These are phyloP conservation scores for Pneumocystis oryctolagi DNA, from an alignment of 1,139 yeast genomes.

Conservation along the genomic window DNA sequence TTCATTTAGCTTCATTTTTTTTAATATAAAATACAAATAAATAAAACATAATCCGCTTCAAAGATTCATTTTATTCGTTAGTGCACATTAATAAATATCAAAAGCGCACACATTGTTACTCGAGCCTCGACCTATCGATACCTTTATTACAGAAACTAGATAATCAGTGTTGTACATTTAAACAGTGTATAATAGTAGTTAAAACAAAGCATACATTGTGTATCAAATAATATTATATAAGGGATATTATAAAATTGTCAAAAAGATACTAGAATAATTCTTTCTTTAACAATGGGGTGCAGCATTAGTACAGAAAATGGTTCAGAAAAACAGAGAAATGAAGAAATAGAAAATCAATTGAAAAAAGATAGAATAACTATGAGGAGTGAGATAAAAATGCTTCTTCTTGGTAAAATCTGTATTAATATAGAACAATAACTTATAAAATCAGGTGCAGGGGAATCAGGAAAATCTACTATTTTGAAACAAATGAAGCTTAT, in stretches of 20 bases:
- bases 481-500: conserved; percentile 74
- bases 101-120: too few relatives aligned
- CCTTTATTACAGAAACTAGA: too few relatives aligned
- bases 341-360: conserved; percentile 53
- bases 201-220: too few relatives aligned
- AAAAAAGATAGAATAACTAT: conserved; percentile 39
- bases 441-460: conserved; percentile 86
- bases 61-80: too few relatives aligned
- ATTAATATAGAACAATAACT: conserved; percentile 34
- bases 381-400: conserved; percentile 24
- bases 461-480: conserved; percentile 93
- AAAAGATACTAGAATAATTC: neutral
- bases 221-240: too few relatives aligned
- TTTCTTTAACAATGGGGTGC: conserved; percentile 4
- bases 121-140: too few relatives aligned
- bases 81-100: too few relatives aligned
- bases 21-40: too few relatives aligned
- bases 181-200: too few relatives aligned
- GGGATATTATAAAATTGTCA: neutral
- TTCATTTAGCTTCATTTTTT: too few relatives aligned
- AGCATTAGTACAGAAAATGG: conserved; percentile 18
- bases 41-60: too few relatives aligned
- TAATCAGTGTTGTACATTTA: too few relatives aligned
- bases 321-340: conserved; percentile 33
- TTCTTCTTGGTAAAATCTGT: conserved; percentile 12